Evolutionary conservation across 148 eudicot species (phyloP).

Genomic region (Linanthus parryae): DNA sequence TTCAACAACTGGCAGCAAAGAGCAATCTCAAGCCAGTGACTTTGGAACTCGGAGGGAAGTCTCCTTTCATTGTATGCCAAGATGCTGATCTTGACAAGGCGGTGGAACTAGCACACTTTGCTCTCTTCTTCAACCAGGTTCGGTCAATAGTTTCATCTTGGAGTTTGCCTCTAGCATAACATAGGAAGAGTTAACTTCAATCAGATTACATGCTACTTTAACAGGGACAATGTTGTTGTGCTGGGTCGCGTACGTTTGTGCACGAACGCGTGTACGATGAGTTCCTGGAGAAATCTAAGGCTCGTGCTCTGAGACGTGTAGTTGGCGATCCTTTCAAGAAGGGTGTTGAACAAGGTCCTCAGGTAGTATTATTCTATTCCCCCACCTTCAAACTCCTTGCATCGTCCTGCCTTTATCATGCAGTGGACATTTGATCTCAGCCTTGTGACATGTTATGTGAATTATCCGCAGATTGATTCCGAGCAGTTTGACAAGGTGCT

Average conservation of each 20-base stretch:
- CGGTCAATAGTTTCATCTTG: not conserved
- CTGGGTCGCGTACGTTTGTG: conserved; percentile 88
- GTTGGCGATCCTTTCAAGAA: conserved; percentile 94
- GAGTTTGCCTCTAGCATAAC: not conserved
- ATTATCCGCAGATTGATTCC: conserved; percentile 54
- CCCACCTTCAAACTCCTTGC: not conserved
- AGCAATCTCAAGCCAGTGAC: conserved; percentile 64
- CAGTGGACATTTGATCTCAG: not conserved
- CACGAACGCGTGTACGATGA: conserved; percentile 82
- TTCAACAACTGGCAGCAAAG: conserved; percentile 47
- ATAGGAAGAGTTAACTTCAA: not conserved
- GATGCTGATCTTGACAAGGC: conserved; percentile 60
- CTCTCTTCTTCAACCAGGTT: conserved; percentile 30
- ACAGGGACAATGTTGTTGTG: conserved; percentile 98
- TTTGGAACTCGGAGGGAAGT: conserved; percentile 72
- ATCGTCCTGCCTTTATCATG: not conserved
- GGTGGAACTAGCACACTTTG: conserved; percentile 64
- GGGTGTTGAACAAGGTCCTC: conserved; percentile 96
- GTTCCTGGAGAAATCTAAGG: conserved; percentile 83
- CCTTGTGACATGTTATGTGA: not conserved
- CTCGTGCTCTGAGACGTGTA: conserved; percentile 64
- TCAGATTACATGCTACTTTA: conserved; percentile 4
- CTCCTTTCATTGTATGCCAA: conserved; percentile 57
- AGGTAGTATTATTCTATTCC: conserved; percentile 29
- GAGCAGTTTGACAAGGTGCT: conserved; percentile 79